Conservation (phyloP, 75 land plant species). For the Gnetum montanum region DNA sequence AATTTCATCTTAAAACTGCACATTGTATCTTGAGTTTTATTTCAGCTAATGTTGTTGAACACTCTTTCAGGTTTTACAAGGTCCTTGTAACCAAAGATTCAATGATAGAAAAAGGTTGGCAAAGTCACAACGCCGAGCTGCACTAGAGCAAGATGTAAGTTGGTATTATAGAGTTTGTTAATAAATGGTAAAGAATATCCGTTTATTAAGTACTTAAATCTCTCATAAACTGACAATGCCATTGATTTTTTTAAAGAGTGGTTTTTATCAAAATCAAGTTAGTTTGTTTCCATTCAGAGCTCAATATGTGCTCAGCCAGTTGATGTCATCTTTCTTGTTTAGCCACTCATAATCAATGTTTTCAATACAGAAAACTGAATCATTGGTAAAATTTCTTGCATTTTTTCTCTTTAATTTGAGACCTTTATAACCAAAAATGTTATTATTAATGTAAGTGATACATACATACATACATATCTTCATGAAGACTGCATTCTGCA, state of each 20-base stretch:
- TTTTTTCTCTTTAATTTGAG: too few species aligned
- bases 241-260: neutral
- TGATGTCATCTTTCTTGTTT: neutral
- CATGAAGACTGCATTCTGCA: too few species aligned
- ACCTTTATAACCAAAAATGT: too few species aligned
- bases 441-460: too few species aligned
- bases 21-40: neutral
- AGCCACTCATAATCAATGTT: too few species aligned
- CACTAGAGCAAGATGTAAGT: slow-evolving; percentile 8
- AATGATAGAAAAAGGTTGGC: neutral
- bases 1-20: neutral
- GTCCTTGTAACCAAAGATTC: neutral
- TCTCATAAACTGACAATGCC: neutral
- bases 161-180: too few species aligned
- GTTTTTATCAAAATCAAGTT: neutral
- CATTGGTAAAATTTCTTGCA: too few species aligned
- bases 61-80: neutral
- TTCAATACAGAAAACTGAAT: too few species aligned
- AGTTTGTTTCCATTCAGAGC: neutral
- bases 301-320: neutral
- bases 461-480: too few species aligned
- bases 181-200: too few species aligned
- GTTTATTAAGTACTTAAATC: neutral
- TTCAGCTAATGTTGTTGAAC: neutral
- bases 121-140: slow-evolving; percentile 1